Base-by-base conservation (phyloP, 2,329 filamentous ascomycete genomes). In the Fusarium sp. region DNA sequence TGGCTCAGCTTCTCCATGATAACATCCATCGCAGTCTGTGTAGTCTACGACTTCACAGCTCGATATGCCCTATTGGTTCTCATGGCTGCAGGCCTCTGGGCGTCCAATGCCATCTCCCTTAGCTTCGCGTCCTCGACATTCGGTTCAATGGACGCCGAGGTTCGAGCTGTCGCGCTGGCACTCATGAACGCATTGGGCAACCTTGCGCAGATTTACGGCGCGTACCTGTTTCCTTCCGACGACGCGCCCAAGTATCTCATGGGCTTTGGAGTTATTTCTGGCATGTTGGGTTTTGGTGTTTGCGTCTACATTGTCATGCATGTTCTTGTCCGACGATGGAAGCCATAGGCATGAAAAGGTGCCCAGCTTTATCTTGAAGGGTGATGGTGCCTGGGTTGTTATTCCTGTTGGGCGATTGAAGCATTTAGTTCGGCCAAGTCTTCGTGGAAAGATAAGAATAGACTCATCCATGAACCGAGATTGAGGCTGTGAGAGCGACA, bases 171-270 rank as follows among this genome's bases (percentile, higher is more conserved):
- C 81, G 82, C 54, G 4, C 78, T 90, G 33, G 88, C 88, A 2
- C 79, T 89, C 8, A 85, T 90, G 59, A 90, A 90, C 74, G 87
- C 87, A 0, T 82, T 89, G 75, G 88, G 87, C 4, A 90, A 90
- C 65, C 78, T 89, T 3, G 86, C 88, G 0, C 86, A 88, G 70
- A 90, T 90, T 10, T 90, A 90, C 65, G 88, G 88, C 11, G 84
- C 86, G 77, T 85, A 89, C 70, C 74, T 90, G 4, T 90, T 89
- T 78, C 88, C 88, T 0, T 77, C 79, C 1, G 73, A 80, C 0
- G 87, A 89, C 63, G 79, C 80, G 22, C 88, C 88, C 0, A 86
- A 88, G 73, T 88, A 88, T 69, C 75, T 86, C 3, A 84, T 82
- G 79, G 86, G 86, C 80, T 59, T 88, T 84, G 76, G 74, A 9